Conservation (phyloP, 2,329 filamentous ascomycete species). For the Pyrenophora teres region DNA sequence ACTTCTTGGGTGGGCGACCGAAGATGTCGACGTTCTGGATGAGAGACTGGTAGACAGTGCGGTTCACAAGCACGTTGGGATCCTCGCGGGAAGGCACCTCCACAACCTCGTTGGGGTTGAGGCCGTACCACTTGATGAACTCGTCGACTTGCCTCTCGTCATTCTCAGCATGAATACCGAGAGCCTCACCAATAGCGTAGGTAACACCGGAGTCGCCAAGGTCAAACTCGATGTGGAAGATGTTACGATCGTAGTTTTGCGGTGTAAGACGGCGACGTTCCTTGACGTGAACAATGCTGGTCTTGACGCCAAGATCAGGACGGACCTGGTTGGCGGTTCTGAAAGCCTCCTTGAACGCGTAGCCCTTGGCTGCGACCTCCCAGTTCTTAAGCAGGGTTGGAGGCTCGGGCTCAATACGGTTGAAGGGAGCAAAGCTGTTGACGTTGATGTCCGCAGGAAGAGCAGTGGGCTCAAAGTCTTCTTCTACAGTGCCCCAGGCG, state of each 20-base stretch:
- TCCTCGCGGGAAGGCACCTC: conserved; percentile 88
- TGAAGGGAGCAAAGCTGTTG: conserved; percentile 82
- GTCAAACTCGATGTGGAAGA: conserved; percentile 99
- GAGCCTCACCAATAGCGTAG: conserved; percentile 96
- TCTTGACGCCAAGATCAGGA: conserved; percentile 85
- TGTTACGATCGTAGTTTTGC: conserved; percentile 89
- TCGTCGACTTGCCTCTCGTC: conserved; percentile 75
- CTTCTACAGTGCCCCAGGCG: conserved; percentile 76
- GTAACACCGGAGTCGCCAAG: conserved; percentile 87
- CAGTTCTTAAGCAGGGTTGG: conserved; percentile 73
- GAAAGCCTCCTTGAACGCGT: conserved; percentile 95
- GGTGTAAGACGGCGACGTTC: conserved; percentile 95
- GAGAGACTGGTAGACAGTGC: conserved; percentile 90
- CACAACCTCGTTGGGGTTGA: conserved; percentile 82
- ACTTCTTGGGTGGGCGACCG: conserved; percentile 93
- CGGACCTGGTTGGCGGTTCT: conserved; percentile 73
- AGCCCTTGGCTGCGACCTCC: conserved; percentile 82
- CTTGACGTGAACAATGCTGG: conserved; percentile 84
- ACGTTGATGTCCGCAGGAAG: conserved; percentile 69
- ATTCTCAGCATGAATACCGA: conserved; percentile 96
- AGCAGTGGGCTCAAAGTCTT: conserved; percentile 56
- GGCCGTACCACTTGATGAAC: conserved; percentile 89
- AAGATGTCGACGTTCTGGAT: conserved; percentile 95
- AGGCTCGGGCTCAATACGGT: conserved; percentile 74
- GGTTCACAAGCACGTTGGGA: conserved; percentile 73